phyloP scores from a whole-genome alignment of 2,329 filamentous ascomycete genomes.

The Simplicillium aogashimaense region DNA sequence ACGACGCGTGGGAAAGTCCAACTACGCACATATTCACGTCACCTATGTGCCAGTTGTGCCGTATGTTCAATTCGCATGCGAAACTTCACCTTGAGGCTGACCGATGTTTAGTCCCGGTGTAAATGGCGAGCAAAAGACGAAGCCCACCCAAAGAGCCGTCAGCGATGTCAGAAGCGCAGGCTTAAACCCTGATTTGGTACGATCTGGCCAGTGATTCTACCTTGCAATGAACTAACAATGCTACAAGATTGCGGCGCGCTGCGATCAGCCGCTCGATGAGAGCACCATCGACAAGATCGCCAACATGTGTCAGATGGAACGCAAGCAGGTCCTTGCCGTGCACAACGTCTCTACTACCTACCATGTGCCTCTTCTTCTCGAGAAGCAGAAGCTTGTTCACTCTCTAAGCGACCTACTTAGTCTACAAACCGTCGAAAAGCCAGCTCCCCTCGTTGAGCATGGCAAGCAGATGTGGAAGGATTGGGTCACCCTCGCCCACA shows the following conservation, averaged over 20 bases:
- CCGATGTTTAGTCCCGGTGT: background rate
- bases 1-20: slow-evolving; percentile 59
- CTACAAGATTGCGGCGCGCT: slow-evolving; percentile 78
- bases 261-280: slow-evolving; percentile 64
- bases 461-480: background rate
- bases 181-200: slow-evolving; percentile 57
- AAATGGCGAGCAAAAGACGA: slow-evolving; percentile 77
- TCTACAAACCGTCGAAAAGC: slow-evolving; percentile 53
- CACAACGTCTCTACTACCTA: slow-evolving; percentile 85
- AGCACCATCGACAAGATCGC: slow-evolving; percentile 79
- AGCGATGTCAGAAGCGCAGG: slow-evolving; percentile 74
- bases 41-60: slow-evolving; percentile 64
- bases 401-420: slow-evolving; percentile 55
- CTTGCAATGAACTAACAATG: background rate
- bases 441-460: slow-evolving; percentile 26
- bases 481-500: background rate
- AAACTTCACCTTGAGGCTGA: too few species aligned
- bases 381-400: slow-evolving; percentile 65
- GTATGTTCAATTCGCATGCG: slow-evolving; percentile 4
- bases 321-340: slow-evolving; percentile 76
- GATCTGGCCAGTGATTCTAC: slow-evolving; percentile 8
- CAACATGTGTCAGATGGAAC: slow-evolving; percentile 76
- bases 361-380: slow-evolving; percentile 85
- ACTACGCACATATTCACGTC: slow-evolving; percentile 84
- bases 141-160: slow-evolving; percentile 89